Percentiles rank a stretch among this genome's conserved stretches.
These are phyloP conservation scores for Naganishia vishniacii DNA, from an alignment of 768 basidiomycete species.

Conservation along the genomic window DNA sequence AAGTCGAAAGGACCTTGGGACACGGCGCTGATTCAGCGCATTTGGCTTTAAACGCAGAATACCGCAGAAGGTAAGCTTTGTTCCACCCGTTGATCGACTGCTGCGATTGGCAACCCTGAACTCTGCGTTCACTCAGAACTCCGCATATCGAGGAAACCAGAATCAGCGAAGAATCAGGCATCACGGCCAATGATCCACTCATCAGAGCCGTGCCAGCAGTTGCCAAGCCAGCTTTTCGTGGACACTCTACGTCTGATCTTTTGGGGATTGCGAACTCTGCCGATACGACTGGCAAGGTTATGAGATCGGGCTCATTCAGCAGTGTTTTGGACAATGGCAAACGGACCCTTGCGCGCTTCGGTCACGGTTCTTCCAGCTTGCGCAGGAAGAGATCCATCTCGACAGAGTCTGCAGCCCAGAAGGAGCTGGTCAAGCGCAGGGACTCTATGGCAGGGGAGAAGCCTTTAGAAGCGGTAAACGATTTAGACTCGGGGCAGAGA, in stretches of 20 bases:
- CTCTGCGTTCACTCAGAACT: too few species aligned
- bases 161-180: not conserved
- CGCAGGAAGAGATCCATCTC: not conserved
- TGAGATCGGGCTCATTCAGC: slow-evolving; percentile 4
- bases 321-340: not conserved
- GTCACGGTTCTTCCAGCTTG: not conserved
- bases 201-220: not conserved
- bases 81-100: not conserved
- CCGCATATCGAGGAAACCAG: not conserved
- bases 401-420: not conserved
- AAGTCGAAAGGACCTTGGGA: slow-evolving; percentile 2
- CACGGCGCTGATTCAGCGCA: slow-evolving; percentile 9
- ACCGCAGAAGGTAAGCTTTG: not conserved
- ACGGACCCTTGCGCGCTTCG: not conserved
- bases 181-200: not conserved
- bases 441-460: not conserved
- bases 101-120: not conserved
- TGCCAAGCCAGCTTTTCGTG: not conserved
- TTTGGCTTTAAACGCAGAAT: slow-evolving; percentile 3
- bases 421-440: not conserved
- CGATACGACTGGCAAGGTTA: not conserved
- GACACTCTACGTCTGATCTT: not conserved
- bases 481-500: slow-evolving; percentile 2
- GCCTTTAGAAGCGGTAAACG: not conserved
- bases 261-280: not conserved